Evolutionary conservation across 345 rosid species (phyloP).

Genomic region (Euphorbia lathyris): DNA sequence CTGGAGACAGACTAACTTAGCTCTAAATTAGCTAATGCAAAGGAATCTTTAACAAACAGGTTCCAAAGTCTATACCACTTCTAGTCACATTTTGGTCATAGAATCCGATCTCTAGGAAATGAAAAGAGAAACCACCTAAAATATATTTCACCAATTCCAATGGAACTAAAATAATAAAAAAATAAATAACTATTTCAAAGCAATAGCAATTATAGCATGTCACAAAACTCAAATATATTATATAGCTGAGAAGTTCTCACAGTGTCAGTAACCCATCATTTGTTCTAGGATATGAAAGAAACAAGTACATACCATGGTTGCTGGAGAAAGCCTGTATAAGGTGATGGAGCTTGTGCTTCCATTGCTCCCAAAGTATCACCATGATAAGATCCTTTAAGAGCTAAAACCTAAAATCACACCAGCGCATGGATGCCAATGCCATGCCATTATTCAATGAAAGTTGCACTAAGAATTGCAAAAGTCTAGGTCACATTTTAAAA

Average conservation of each 20-base stretch:
- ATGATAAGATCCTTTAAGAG: conserved; percentile 91
- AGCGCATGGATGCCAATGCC: background rate
- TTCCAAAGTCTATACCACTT: background rate
- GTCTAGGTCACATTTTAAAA: background rate
- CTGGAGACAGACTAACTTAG: too few relatives aligned
- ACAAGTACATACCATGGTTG: conserved; percentile 70
- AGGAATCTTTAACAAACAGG: too few relatives aligned
- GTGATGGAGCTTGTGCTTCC: conserved; percentile 98
- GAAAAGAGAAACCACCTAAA: too few relatives aligned
- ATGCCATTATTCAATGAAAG: conserved; percentile 3
- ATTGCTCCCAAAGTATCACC: conserved; percentile 98
- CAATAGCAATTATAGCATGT: too few relatives aligned
- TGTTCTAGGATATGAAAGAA: conserved; percentile 1
- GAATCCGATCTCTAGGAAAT: background rate
- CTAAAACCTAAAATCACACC: conserved; percentile 56
- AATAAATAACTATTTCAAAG: too few relatives aligned
- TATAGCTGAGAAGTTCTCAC: background rate
- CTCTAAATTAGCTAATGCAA: too few relatives aligned
- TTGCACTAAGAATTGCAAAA: background rate
- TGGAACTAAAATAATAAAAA: background rate
- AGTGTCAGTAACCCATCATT: background rate
- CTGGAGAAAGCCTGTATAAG: conserved; percentile 86
- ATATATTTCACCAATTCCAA: too few relatives aligned
- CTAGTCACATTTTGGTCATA: background rate
- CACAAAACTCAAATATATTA: background rate